phyloP scores from a whole-genome alignment of 108 stramenopile species.

The Pseudonitzschia multiseries region DNA sequence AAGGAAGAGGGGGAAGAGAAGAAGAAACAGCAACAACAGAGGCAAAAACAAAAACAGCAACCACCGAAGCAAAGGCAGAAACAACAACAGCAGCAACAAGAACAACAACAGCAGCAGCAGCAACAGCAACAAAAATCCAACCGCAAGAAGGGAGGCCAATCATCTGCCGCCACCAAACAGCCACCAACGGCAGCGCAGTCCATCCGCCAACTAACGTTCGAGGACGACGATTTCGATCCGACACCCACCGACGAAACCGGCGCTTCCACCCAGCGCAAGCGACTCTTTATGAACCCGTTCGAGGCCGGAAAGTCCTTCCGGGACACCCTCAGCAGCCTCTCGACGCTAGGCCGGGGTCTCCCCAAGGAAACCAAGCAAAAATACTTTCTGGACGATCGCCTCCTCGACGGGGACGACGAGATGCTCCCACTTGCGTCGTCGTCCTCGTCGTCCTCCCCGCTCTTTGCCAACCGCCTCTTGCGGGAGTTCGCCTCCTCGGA shows the following conservation, averaged over 20 bases:
- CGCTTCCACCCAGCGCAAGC: slow-evolving; percentile 8
- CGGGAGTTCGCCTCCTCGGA: slow-evolving; percentile 3
- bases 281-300: slow-evolving; percentile 58
- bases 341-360: slow-evolving; percentile 32
- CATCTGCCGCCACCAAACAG: not conserved
- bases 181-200: not conserved
- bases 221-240: not conserved
- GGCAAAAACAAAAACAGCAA: not conserved
- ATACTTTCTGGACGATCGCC: slow-evolving; percentile 61
- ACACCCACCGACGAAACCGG: not conserved
- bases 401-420: slow-evolving; percentile 21
- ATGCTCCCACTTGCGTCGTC: not conserved
- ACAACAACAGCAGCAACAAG: not conserved
- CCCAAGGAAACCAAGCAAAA: slow-evolving; percentile 39
- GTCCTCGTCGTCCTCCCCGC: not conserved
- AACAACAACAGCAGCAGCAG: not conserved
- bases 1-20: slow-evolving; percentile 1
- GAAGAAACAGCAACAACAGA: not conserved
- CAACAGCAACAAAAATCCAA: not conserved
- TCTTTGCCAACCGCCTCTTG: not conserved
- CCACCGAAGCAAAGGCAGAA: not conserved
- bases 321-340: slow-evolving; percentile 48
- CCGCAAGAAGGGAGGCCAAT: not conserved
- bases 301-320: slow-evolving; percentile 75
- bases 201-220: not conserved